Evolutionary conservation across 2,329 filamentous ascomycete species (phyloP).

Genomic region (Stromatinia cepivora): DNA sequence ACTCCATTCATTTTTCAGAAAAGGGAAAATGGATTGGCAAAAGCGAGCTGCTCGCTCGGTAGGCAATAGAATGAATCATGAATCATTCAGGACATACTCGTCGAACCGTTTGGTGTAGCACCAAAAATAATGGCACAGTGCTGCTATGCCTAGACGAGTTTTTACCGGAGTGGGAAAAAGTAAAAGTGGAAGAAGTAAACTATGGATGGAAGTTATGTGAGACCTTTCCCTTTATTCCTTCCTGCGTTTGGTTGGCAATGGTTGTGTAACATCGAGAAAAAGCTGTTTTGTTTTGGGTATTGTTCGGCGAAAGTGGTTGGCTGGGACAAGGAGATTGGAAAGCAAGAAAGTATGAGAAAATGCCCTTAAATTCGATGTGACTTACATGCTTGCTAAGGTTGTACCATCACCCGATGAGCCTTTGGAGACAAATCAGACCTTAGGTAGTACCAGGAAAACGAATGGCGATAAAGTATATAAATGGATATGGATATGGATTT

Average conservation of each 20-base stretch:
- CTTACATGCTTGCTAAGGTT: not conserved
- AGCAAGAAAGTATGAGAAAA: no score
- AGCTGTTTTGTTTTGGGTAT: constrained; percentile 1
- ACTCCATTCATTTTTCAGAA: not conserved
- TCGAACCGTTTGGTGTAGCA: not conserved
- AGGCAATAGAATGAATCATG: not conserved
- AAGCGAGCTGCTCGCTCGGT: not conserved
- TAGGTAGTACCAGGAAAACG: not conserved
- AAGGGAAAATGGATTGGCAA: not conserved
- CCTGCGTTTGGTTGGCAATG: no score
- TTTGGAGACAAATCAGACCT: not conserved
- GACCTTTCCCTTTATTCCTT: not conserved
- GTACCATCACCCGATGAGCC: not conserved
- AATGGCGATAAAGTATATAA: not conserved
- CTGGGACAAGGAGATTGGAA: not conserved
- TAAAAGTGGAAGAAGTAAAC: not conserved
- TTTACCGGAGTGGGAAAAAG: not conserved
- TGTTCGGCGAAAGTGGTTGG: constrained; percentile 1
- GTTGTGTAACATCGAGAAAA: not conserved
- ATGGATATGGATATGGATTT: not conserved
- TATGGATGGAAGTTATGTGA: not conserved
- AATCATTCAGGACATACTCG: not conserved
- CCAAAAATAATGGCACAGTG: not conserved
- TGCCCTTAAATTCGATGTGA: not conserved
- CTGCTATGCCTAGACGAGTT: not conserved